A percentile compares a stretch with the other conserved stretches of the same genome.
These are phyloP conservation scores for Tolypocladium pustulatum DNA, from an alignment of 2,329 filamentous ascomycete genomes.

Conservation along the genomic window DNA sequence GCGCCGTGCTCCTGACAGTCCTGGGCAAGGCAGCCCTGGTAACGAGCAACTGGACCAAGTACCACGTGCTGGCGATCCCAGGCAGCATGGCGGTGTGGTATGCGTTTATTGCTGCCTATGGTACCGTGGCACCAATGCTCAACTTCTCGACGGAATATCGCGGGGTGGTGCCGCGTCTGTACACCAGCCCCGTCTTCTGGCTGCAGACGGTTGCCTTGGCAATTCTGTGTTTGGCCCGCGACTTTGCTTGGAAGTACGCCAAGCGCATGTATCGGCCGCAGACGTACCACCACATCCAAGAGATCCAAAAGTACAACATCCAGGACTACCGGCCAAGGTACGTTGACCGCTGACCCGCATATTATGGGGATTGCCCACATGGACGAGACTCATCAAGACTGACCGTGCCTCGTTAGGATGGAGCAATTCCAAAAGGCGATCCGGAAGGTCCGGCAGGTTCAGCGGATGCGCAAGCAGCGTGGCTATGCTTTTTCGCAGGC, in stretches of 20 bases:
- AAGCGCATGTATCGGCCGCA: constrained; percentile 97
- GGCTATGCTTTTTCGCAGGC: constrained; percentile 98
- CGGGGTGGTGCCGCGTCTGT: constrained; percentile 72
- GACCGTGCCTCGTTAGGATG: constrained; percentile 50
- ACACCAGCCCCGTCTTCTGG: constrained; percentile 80
- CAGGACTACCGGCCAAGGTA: constrained; percentile 95
- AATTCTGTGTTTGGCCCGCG: constrained; percentile 70
- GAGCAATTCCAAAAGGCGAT: constrained; percentile 99
- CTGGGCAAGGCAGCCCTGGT: constrained; percentile 90
- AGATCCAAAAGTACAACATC: constrained; percentile 99
- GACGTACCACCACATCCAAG: constrained; percentile 95
- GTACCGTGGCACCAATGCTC: constrained; percentile 71
- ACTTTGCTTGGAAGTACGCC: constrained; percentile 93
- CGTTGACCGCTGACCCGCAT: constrained; percentile 17
- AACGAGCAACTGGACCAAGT: constrained; percentile 98
- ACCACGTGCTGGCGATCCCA: constrained; percentile 88
- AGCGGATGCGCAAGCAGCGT: constrained; percentile 98
- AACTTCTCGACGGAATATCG: constrained; percentile 74
- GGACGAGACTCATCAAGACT: neutral
- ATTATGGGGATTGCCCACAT: neutral
- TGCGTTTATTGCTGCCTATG: constrained; percentile 80
- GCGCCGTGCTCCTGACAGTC: constrained; percentile 83
- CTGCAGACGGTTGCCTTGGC: constrained; percentile 76
- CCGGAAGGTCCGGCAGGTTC: constrained; percentile 93
- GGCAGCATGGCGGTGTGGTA: constrained; percentile 90